Evolutionary conservation across 805 yeast species (phyloP).

Genomic region (Metschnikowia orientalis): DNA sequence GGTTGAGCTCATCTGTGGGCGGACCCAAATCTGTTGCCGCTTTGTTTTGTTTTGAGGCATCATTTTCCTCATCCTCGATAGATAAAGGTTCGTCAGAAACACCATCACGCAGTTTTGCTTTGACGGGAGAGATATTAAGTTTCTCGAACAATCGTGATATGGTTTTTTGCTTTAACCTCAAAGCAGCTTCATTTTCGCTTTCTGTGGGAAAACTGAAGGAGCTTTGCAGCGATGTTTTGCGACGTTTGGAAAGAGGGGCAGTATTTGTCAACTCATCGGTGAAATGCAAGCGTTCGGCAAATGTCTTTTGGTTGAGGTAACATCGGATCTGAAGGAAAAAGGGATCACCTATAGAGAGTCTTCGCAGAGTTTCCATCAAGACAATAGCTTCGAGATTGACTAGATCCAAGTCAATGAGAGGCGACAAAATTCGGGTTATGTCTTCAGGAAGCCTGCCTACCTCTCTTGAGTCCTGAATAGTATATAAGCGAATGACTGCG

Average conservation of each 20-base stretch:
- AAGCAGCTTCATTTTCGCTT: constrained; percentile 47
- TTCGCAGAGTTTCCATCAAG: constrained; percentile 48
- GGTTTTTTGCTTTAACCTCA: constrained; percentile 53
- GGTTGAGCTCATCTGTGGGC: constrained; percentile 42
- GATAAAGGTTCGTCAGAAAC: constrained; percentile 19
- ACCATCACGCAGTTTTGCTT: not conserved
- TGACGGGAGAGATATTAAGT: constrained; percentile 29
- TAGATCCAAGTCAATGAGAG: constrained; percentile 53
- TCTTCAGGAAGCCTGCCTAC: constrained; percentile 75
- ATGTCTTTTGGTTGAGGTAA: constrained; percentile 43
- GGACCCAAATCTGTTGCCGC: constrained; percentile 16
- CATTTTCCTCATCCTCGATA: too few relatives aligned
- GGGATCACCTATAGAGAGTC: constrained; percentile 71
- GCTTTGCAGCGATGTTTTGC: constrained; percentile 12
- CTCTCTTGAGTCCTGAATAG: constrained; percentile 41
- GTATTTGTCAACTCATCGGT: constrained; percentile 3
- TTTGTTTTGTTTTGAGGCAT: not conserved
- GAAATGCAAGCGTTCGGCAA: constrained; percentile 19
- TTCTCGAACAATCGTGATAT: constrained; percentile 52
- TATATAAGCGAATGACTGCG: constrained; percentile 33
- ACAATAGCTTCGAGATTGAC: constrained; percentile 55
- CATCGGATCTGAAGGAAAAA: constrained; percentile 69
- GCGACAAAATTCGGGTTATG: constrained; percentile 59
- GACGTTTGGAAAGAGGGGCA: constrained; percentile 8
- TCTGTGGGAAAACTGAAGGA: constrained; percentile 37